Base-by-base conservation (phyloP, 2,329 filamentous ascomycete genomes). In the Alternaria sp. region DNA sequence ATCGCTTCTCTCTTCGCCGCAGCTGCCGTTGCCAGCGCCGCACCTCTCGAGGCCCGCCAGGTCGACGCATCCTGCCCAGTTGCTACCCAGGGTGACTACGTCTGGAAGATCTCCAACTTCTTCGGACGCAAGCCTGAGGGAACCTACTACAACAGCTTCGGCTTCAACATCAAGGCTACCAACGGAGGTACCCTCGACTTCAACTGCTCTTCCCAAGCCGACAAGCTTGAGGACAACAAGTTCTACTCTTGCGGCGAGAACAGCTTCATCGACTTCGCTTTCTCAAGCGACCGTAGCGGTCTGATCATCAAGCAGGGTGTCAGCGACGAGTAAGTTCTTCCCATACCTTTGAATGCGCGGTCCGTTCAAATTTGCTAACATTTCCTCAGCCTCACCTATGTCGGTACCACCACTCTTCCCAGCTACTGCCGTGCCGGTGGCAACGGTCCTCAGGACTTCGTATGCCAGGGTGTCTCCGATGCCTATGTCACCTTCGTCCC, bases 381-480 rank as follows among this genome's bases (percentile, higher is more conserved):
- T 13, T 28, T 26, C 25, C 9, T 11, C 32, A 69, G 67, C 8
- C 59, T 66, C 52, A 55, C 66, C 28, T 58, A 53, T 3, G 43
- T 65, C 25, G 70, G 46, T 52, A 71, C 70, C 13, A 57, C 66
- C 21, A 64, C 63, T n/a, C 19, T 67, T 0, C 67, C 65, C 36
- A 59, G 59, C 50, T 43, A 62, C 50, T 72, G 70, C 61, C 67
- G 57, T 52, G 63, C 59, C 12, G 70, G 68, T 12, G 66, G 64
- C 11, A 56, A 50, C 23, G 64, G 67, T 3, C 47, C 88, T 23
- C 83, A 89, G 64, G 84, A 87, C 52, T 85, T 95, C 74, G 93
- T 97, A 73, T 84, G 91, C 69, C 86, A 90, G 49, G 93, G 93
- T 68, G 86, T 96, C 59, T 82, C 80, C 44, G 87, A 86, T 67